phyloP scores from a whole-genome alignment of 176 grass and related monocot species.

The Luzula sylvatica region DNA sequence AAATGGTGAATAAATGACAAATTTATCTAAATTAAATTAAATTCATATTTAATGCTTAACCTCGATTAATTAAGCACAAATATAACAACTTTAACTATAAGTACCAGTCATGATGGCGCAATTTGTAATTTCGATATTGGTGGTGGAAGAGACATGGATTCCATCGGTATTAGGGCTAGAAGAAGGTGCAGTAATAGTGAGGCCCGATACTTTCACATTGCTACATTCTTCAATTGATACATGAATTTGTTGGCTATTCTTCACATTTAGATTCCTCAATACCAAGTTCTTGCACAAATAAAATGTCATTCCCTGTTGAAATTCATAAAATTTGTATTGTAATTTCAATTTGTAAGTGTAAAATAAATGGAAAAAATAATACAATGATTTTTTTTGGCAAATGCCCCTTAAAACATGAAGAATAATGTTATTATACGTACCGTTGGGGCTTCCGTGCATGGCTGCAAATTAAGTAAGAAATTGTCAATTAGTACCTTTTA shows the following conservation, averaged over 20 bases:
- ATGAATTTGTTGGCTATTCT: slow-evolving; percentile 37
- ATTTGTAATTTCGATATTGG: slow-evolving; percentile 26
- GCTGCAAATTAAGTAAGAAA: slow-evolving; percentile 19
- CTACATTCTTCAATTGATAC: slow-evolving; percentile 28
- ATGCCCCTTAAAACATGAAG: too few relatives aligned
- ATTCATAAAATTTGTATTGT: neutral
- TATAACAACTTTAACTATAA: neutral
- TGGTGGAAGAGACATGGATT: slow-evolving; percentile 26
- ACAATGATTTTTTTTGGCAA: neutral
- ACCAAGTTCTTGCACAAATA: slow-evolving; percentile 25
- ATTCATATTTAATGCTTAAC: too few relatives aligned
- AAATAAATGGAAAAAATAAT: neutral
- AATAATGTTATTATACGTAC: slow-evolving; percentile 17
- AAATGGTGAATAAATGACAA: neutral
- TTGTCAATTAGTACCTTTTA: neutral
- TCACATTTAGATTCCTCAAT: slow-evolving; percentile 27
- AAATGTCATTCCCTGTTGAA: slow-evolving; percentile 31
- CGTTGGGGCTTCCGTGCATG: slow-evolving; percentile 61
- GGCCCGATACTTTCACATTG: slow-evolving; percentile 1
- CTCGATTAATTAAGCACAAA: neutral
- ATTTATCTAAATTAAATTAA: neutral
- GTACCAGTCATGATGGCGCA: slow-evolving; percentile 35
- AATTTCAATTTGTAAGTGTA: neutral
- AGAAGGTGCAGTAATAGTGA: slow-evolving; percentile 27
- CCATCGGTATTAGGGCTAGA: slow-evolving; percentile 43